Conservation (phyloP, 2,329 filamentous ascomycete species). For the Pseudovirgaria hyperparasitica region DNA sequence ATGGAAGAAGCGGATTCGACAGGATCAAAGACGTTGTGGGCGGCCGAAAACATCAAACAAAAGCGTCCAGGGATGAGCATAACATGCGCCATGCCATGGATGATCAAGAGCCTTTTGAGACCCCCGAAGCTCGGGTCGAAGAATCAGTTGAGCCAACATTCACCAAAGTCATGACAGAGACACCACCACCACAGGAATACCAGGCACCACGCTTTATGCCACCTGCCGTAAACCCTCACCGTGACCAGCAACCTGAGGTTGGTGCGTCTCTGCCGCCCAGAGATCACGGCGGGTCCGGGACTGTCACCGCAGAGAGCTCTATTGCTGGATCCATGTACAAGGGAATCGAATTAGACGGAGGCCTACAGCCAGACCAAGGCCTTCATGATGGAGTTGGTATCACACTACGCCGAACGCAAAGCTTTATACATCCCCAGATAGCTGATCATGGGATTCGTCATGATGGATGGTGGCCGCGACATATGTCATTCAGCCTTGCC, state of each 20-base stretch:
- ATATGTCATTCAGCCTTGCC: conserved; percentile 62
- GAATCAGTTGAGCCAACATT: conserved; percentile 15
- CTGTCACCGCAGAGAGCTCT: conserved; percentile 38
- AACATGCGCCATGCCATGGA: too few species aligned
- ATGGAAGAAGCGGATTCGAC: conserved; percentile 70
- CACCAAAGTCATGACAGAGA: conserved; percentile 20
- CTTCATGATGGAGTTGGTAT: conserved; percentile 35
- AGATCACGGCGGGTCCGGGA: conserved; percentile 14
- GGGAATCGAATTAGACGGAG: conserved; percentile 40
- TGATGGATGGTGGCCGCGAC: conserved; percentile 55
- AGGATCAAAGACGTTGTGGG: conserved; percentile 80
- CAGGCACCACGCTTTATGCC: conserved; percentile 11
- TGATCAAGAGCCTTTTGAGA: too few species aligned
- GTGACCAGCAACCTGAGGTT: conserved; percentile 11
- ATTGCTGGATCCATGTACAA: conserved; percentile 46
- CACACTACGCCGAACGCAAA: conserved; percentile 50
- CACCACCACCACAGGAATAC: conserved; percentile 14
- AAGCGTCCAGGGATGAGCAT: conserved; percentile 24
- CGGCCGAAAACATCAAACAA: conserved; percentile 28
- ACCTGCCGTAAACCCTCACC: conserved; percentile 3
- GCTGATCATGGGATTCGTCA: conserved; percentile 43
- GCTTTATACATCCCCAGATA: conserved; percentile 18
- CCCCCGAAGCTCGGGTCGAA: too few species aligned
- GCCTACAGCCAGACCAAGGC: conserved; percentile 28
- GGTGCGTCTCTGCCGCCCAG: conserved; percentile 7